A percentile compares a stretch with the other conserved stretches of the same genome.
These are phyloP conservation scores for Acer saccharum DNA, from an alignment of 345 rosid species.

Conservation along the genomic window DNA sequence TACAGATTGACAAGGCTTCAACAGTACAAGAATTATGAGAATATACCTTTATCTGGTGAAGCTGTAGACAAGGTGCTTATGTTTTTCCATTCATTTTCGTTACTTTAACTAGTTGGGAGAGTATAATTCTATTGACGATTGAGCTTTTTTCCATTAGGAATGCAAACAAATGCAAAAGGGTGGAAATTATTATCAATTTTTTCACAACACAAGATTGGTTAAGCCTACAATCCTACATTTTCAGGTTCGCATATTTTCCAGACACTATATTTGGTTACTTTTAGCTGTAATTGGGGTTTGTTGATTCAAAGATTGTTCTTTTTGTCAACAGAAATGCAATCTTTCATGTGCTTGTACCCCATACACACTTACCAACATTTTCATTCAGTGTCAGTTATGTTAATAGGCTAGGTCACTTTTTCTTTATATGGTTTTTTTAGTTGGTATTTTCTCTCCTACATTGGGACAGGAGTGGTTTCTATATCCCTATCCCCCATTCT, in stretches of 20 bases:
- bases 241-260: constrained; percentile 38
- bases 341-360: no score
- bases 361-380: no score
- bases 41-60: constrained; percentile 47
- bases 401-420: no score
- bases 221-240: constrained; percentile 61
- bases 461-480: no score
- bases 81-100: background rate
- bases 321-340: no score
- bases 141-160: constrained; percentile 29
- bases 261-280: background rate
- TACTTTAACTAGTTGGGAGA: background rate
- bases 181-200: constrained; percentile 47
- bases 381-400: no score
- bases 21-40: constrained; percentile 66
- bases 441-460: no score
- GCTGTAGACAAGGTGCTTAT: constrained; percentile 40
- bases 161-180: constrained; percentile 46
- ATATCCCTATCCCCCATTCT: no score
- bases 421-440: no score
- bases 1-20: constrained; percentile 64
- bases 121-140: background rate
- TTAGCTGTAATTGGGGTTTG: background rate
- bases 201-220: constrained; percentile 49
- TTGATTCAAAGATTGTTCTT: no score